These are phyloP conservation scores for Glycine soja DNA, from an alignment of 306 rosid genomes.

Conservation along the genomic window DNA sequence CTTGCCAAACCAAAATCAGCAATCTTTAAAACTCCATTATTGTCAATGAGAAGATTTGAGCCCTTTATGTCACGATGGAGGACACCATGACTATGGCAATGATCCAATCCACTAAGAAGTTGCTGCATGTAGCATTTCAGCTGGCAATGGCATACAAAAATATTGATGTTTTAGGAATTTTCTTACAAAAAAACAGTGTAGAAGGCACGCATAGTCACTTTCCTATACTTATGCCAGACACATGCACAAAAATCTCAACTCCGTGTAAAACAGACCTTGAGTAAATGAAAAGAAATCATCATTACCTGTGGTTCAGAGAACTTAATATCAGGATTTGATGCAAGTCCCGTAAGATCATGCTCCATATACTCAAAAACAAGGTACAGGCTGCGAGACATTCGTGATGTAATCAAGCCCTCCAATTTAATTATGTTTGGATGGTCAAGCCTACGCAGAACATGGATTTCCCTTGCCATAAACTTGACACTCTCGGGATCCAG, in stretches of 20 bases:
- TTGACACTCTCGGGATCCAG: conserved; percentile 93
- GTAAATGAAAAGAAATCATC: conserved; percentile 36
- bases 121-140: conserved; percentile 96
- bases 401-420: conserved; percentile 87
- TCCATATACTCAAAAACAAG: conserved; percentile 98
- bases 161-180: conserved; percentile 41
- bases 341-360: conserved; percentile 96
- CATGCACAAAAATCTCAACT: conserved; percentile 6
- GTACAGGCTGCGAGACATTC: conserved; percentile 86
- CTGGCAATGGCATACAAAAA: conserved; percentile 57
- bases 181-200: conserved; percentile 26
- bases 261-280: neutral
- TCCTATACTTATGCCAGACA: neutral
- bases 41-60: conserved; percentile 89
- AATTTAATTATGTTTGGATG: conserved; percentile 90
- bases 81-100: conserved; percentile 88
- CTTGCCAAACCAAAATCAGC: conserved; percentile 99
- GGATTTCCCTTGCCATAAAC: conserved; percentile 98
- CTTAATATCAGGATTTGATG: conserved; percentile 76
- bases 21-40: conserved; percentile 82
- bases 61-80: conserved; percentile 99
- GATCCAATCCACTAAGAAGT: conserved; percentile 89
- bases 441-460: conserved; percentile 84
- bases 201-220: conserved; percentile 3
- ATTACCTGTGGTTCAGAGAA: conserved; percentile 91